Conservation (phyloP, 495 filamentous ascomycete genomes). For the Astrothelium macrocarpum region DNA sequence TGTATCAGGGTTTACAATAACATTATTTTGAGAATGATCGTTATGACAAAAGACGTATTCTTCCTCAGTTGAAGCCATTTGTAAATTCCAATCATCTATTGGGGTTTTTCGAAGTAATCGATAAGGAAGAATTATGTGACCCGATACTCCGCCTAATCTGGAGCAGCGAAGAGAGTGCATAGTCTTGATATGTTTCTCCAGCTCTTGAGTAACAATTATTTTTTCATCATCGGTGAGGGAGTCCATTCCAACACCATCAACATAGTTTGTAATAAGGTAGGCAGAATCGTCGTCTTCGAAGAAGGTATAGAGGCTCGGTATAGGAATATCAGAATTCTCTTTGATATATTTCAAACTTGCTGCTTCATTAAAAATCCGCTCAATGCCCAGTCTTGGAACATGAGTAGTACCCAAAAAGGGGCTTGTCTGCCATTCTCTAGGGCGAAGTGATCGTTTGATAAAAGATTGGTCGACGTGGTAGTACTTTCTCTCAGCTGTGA, state of each 20-base stretch:
- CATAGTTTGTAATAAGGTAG: not conserved
- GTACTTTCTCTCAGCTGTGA: not conserved
- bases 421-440: not conserved
- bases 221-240: constrained; percentile 8
- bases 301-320: not conserved
- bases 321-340: not conserved
- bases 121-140: constrained; percentile 12
- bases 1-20: constrained; percentile 29
- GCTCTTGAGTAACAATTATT: constrained; percentile 11
- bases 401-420: not conserved
- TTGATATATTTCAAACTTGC: not conserved
- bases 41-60: constrained; percentile 32
- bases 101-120: not conserved
- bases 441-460: not conserved
- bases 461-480: not conserved
- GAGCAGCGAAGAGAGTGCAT: constrained; percentile 7
- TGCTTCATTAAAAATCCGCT: not conserved
- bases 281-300: not conserved
- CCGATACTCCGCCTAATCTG: constrained; percentile 9
- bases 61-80: not conserved
- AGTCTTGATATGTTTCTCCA: constrained; percentile 12
- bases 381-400: not conserved
- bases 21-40: constrained; percentile 28
- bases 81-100: not conserved
- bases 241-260: not conserved